A percentile compares a stretch with the other conserved stretches of the same genome.
Evolutionary conservation across 495 filamentous ascomycete genomes (phyloP).

Genomic region (Trypethelium eluteriae): DNA sequence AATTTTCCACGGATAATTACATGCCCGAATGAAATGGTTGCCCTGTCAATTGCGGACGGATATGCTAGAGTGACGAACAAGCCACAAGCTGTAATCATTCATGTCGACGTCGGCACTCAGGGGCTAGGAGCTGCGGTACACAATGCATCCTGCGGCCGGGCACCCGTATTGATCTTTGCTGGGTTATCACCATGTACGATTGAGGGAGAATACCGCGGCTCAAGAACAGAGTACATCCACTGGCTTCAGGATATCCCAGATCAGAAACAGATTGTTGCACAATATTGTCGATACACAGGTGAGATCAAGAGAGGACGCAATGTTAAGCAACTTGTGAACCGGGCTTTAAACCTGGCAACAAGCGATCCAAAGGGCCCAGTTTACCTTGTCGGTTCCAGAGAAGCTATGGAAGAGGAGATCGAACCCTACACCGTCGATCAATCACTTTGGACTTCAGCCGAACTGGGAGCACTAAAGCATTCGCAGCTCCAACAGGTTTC

Average conservation of each 20-base stretch:
- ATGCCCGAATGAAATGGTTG: conserved; percentile 84
- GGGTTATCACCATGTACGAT: conserved; percentile 83
- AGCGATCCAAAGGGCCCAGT: conserved; percentile 79
- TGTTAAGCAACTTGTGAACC: conserved; percentile 91
- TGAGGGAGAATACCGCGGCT: conserved; percentile 84
- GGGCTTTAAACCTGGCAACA: conserved; percentile 77
- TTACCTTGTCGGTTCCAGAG: conserved; percentile 75
- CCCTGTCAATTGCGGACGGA: conserved; percentile 92
- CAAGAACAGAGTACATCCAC: conserved; percentile 90
- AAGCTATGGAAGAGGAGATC: conserved; percentile 91
- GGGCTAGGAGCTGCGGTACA: conserved; percentile 86
- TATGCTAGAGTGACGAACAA: conserved; percentile 80
- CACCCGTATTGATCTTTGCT: conserved; percentile 84
- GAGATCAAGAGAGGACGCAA: conserved; percentile 91
- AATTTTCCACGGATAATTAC: conserved; percentile 83
- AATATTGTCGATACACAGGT: conserved; percentile 85
- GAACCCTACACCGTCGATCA: conserved; percentile 70
- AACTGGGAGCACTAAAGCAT: conserved; percentile 62
- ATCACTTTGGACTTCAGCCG: conserved; percentile 64
- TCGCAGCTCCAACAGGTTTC: conserved; percentile 60
- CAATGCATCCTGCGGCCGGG: conserved; percentile 78
- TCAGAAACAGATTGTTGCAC: conserved; percentile 81
- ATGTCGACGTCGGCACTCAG: conserved; percentile 95
- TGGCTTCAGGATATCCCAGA: conserved; percentile 97
- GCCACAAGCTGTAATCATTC: conserved; percentile 87